Conservation (phyloP, 2,329 filamentous ascomycete genomes). For the Phaeomoniella chlamydospora region DNA sequence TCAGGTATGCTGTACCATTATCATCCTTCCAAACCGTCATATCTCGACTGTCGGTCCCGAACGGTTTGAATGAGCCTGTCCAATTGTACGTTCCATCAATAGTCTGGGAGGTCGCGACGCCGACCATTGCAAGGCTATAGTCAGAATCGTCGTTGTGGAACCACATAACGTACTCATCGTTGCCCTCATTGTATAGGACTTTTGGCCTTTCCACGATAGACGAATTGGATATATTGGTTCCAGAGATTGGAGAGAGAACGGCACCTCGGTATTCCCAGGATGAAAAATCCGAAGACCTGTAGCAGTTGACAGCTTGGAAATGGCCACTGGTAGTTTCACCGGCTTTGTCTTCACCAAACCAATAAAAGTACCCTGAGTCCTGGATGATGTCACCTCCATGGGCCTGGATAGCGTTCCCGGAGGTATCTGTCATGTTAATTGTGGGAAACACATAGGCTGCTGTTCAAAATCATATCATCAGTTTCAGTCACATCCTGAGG, state of each 20-base stretch:
- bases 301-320: conserved; percentile 54
- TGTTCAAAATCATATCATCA: too few species aligned
- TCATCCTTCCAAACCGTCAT: conserved; percentile 49
- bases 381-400: conserved; percentile 52
- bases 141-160: conserved; percentile 50
- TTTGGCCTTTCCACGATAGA: conserved; percentile 52
- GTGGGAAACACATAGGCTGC: too few species aligned
- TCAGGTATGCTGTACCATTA: conserved; percentile 43
- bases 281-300: not conserved
- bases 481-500: too few species aligned
- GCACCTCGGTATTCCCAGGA: not conserved
- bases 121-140: conserved; percentile 51
- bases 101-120: conserved; percentile 43
- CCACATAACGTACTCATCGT: conserved; percentile 51
- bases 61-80: conserved; percentile 28
- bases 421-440: not conserved
- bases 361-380: conserved; percentile 45
- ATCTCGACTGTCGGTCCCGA: conserved; percentile 39
- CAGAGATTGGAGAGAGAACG: not conserved
- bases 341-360: conserved; percentile 57
- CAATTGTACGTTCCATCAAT: conserved; percentile 49
- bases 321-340: conserved; percentile 30
- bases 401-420: conserved; percentile 36
- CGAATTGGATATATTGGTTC: not conserved
- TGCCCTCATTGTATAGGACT: conserved; percentile 52